Percentiles rank a stretch among this genome's conserved stretches.
Conservation (phyloP, 805 yeast genomes). For the Candida boleticola region DNA sequence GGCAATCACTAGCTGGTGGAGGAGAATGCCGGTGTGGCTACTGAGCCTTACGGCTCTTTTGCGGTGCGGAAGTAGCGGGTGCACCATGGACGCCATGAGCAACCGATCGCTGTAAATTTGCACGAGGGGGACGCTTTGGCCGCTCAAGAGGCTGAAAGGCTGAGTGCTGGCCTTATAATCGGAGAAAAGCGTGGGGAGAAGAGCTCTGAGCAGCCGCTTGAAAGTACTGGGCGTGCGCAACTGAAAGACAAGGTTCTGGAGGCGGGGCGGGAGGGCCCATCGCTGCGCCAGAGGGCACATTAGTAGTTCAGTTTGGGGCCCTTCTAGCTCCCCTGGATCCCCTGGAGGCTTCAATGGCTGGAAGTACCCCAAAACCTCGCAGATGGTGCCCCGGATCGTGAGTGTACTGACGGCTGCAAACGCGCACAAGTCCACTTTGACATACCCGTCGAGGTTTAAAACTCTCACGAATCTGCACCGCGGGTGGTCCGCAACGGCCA, state of each 20-base stretch:
- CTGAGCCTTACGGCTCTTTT: not conserved
- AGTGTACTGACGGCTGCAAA: not conserved
- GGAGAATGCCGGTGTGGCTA: not conserved
- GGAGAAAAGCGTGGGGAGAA: no score
- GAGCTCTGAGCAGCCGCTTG: no score
- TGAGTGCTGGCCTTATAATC: no score
- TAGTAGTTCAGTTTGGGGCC: no score
- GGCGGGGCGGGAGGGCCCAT: not conserved
- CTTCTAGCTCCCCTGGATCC: no score
- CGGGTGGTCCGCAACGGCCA: no score
- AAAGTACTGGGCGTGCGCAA: no score
- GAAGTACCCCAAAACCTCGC: not conserved
- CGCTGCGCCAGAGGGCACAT: no score
- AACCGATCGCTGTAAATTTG: not conserved
- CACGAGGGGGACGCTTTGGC: no score
- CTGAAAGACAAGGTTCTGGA: not conserved
- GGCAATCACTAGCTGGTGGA: not conserved
- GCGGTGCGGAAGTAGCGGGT: not conserved
- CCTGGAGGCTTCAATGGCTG: no score
- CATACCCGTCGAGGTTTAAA: slow-evolving; percentile 1
- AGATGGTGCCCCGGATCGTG: not conserved
- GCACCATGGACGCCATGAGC: not conserved
- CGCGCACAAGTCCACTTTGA: not conserved
- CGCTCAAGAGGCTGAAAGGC: no score
- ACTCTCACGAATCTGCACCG: not conserved